These are phyloP conservation scores for Saccharomycopsis hybrid DNA, from an alignment of 1,139 yeast species.

Conservation along the genomic window DNA sequence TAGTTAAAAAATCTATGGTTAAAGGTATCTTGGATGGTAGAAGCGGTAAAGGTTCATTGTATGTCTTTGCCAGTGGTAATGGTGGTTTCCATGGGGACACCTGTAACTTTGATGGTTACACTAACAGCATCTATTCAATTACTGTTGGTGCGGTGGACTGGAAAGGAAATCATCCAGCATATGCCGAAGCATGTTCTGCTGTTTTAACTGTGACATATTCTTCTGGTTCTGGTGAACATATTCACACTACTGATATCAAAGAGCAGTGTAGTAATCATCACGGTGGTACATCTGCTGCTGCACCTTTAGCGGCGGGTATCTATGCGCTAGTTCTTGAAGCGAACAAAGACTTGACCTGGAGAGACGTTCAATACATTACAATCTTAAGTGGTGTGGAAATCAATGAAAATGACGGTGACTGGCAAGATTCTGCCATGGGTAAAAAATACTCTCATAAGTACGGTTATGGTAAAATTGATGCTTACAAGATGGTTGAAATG, in stretches of 20 bases:
- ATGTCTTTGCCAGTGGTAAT: conserved; percentile 95
- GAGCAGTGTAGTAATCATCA: conserved; percentile 66
- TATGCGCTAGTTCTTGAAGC: conserved; percentile 75
- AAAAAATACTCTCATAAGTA: conserved; percentile 72
- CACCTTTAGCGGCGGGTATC: conserved; percentile 95
- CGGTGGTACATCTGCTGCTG: conserved; percentile 99
- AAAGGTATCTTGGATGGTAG: conserved; percentile 87
- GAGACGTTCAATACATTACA: conserved; percentile 85
- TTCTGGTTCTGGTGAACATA: conserved; percentile 84
- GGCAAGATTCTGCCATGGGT: conserved; percentile 56
- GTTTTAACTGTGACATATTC: conserved; percentile 95
- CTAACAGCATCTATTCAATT: conserved; percentile 90
- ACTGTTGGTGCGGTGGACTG: conserved; percentile 94
- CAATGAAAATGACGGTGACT: conserved; percentile 58
- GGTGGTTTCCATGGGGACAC: conserved; percentile 82
- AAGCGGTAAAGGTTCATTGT: conserved; percentile 72
- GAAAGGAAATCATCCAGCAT: conserved; percentile 76
- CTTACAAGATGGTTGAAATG: conserved; percentile 62
- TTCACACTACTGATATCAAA: conserved; percentile 83
- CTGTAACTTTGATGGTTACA: conserved; percentile 96
- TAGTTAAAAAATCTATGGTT: conserved; percentile 76
- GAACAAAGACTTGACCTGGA: conserved; percentile 88
- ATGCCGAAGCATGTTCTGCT: conserved; percentile 91
- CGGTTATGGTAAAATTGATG: conserved; percentile 93
- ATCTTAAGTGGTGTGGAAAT: conserved; percentile 69